Evolutionary conservation across 768 basidiomycete genomes (phyloP).

Genomic region (Sporobolomyces roseus): DNA sequence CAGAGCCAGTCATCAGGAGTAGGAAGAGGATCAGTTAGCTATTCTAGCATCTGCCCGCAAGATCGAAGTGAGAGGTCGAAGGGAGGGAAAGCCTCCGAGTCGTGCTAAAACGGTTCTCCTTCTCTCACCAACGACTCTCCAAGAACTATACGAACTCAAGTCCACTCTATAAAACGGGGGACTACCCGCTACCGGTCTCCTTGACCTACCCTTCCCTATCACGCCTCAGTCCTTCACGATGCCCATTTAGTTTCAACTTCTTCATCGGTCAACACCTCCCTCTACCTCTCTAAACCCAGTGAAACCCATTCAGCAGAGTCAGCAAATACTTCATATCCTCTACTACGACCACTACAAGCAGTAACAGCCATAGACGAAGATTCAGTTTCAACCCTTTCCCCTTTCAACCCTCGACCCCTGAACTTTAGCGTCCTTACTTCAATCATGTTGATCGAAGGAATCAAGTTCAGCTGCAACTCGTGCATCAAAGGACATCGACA

Average conservation of each 20-base stretch:
- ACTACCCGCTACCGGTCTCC: neutral
- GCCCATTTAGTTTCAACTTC: neutral
- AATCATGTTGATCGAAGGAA: conserved; percentile 31
- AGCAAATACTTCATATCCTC: neutral
- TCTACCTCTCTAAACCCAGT: neutral
- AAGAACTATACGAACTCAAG: too few species aligned
- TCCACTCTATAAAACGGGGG: neutral
- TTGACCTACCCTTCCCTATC: neutral
- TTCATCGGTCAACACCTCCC: neutral
- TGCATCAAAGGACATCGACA: conserved; percentile 95
- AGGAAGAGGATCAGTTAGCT: too few species aligned
- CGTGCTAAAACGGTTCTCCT: too few species aligned
- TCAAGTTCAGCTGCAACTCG: conserved; percentile 61
- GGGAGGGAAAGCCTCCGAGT: too few species aligned
- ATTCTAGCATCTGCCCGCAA: too few species aligned
- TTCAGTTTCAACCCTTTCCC: too few species aligned
- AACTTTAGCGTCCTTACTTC: too few species aligned
- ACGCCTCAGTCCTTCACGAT: neutral
- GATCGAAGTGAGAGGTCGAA: too few species aligned
- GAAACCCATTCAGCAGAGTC: neutral
- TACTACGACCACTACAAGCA: neutral
- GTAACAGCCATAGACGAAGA: too few species aligned
- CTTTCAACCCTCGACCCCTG: too few species aligned
- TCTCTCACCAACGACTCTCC: too few species aligned
- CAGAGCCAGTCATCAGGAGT: too few species aligned